Conservation (phyloP, 495 filamentous ascomycete genomes). For the Neurospora sp. region DNA sequence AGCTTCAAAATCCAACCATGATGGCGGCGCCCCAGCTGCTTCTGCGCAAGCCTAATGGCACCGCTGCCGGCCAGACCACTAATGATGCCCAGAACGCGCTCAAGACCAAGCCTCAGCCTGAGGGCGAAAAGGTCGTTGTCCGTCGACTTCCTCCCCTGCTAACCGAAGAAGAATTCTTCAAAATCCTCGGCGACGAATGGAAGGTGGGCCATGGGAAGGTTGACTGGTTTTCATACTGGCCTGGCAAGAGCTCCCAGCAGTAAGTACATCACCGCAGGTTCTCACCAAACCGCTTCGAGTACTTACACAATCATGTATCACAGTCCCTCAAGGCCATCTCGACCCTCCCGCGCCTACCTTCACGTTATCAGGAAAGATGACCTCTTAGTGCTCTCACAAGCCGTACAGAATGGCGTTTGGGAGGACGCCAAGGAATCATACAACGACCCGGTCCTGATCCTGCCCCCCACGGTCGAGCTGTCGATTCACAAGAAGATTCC, state of each 20-base stretch:
- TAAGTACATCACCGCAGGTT: constrained; percentile 28
- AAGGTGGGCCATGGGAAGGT: constrained; percentile 66
- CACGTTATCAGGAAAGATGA: constrained; percentile 55
- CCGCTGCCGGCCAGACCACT: constrained; percentile 16
- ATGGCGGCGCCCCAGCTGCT: constrained; percentile 28
- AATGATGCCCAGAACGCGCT: constrained; percentile 41
- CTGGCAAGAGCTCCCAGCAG: constrained; percentile 86
- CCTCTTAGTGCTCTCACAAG: constrained; percentile 51
- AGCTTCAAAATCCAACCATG: not conserved
- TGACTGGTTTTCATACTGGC: constrained; percentile 69
- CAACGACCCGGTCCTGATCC: constrained; percentile 57
- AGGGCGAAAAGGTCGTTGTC: constrained; percentile 75
- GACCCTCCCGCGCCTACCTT: constrained; percentile 68
- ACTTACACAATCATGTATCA: constrained; percentile 8
- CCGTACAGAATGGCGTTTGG: constrained; percentile 54
- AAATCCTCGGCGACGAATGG: constrained; percentile 73
- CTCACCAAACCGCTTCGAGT: not conserved
- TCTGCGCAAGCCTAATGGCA: constrained; percentile 23
- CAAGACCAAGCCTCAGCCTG: constrained; percentile 46
- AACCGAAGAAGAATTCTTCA: constrained; percentile 68
- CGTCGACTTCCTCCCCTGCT: constrained; percentile 79
- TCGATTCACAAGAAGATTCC: constrained; percentile 75
- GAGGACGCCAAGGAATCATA: constrained; percentile 63
- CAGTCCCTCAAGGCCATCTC: constrained; percentile 69
- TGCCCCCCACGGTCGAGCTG: constrained; percentile 69